phyloP scores from a whole-genome alignment of 179 eudicot species.

The Beta corolliflora region DNA sequence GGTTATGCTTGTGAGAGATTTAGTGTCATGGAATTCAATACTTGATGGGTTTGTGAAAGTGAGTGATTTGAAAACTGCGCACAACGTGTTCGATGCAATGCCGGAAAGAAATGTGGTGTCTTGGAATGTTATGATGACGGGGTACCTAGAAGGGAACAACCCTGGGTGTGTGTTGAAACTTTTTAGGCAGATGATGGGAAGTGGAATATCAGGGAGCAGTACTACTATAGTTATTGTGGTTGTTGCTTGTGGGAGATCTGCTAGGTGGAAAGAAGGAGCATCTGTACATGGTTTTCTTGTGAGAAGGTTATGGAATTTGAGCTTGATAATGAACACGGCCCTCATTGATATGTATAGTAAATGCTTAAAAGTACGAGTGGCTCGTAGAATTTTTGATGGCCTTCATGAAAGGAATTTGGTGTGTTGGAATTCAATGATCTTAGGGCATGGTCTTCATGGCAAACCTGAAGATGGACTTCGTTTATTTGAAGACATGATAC shows the following conservation, averaged over 20 bases:
- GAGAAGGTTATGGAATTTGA: slow-evolving; percentile 32
- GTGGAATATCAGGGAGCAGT: slow-evolving; percentile 35
- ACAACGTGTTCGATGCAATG: slow-evolving; percentile 58
- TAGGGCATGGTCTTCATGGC: slow-evolving; percentile 76
- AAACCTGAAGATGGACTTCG: slow-evolving; percentile 59
- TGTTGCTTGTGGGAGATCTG: slow-evolving; percentile 71
- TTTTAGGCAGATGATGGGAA: slow-evolving; percentile 56
- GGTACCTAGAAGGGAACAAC: slow-evolving; percentile 52
- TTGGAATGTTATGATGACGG: slow-evolving; percentile 66
- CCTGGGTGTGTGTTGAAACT: slow-evolving; percentile 64
- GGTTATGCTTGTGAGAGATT: slow-evolving; percentile 56
- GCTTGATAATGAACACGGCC: slow-evolving; percentile 52
- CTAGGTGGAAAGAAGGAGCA: slow-evolving; percentile 65
- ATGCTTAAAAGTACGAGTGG: slow-evolving; percentile 55
- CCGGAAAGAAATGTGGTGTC: slow-evolving; percentile 64
- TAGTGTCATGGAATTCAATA: slow-evolving; percentile 68
- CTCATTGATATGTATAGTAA: slow-evolving; percentile 76
- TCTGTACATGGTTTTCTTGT: slow-evolving; percentile 61
- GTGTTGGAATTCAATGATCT: slow-evolving; percentile 84
- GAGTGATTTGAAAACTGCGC: slow-evolving; percentile 45
- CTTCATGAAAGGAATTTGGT: slow-evolving; percentile 52
- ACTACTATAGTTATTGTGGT: slow-evolving; percentile 54
- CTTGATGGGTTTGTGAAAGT: slow-evolving; percentile 30
- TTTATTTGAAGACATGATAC: slow-evolving; percentile 53
- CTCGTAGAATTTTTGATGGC: slow-evolving; percentile 56